Conservation (phyloP, 768 basidiomycete species). For the Naganishia randhawae region DNA sequence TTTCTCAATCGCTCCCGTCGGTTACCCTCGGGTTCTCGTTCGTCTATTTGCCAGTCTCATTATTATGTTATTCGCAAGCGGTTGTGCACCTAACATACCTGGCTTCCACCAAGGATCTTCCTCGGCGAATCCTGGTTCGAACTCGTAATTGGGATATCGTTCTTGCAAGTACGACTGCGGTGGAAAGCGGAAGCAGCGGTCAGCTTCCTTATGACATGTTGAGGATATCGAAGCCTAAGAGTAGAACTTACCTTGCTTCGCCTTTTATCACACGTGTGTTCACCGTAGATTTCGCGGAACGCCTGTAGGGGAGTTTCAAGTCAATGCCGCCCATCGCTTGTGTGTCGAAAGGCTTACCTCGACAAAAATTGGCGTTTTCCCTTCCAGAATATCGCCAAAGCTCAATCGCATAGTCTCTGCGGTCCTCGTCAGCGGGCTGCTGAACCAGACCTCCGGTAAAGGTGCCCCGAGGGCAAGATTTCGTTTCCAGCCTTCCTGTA, state of each 20-base stretch:
- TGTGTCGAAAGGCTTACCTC: slow-evolving; percentile 31
- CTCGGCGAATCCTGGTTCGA: slow-evolving; percentile 44
- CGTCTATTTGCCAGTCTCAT: slow-evolving; percentile 27
- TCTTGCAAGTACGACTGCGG: slow-evolving; percentile 37
- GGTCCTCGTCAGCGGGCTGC: slow-evolving; percentile 43
- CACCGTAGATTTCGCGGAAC: slow-evolving; percentile 47
- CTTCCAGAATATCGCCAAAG: slow-evolving; percentile 43
- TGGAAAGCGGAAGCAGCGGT: background rate
- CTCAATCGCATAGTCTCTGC: slow-evolving; percentile 45
- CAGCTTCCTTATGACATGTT: background rate
- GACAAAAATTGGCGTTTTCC: slow-evolving; percentile 39
- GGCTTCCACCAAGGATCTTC: slow-evolving; percentile 46
- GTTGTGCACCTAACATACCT: slow-evolving; percentile 9
- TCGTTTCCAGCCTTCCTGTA: slow-evolving; percentile 28
- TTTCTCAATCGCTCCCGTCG: slow-evolving; percentile 41
- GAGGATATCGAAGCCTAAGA: background rate
- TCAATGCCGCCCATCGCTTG: background rate
- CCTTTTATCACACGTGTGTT: slow-evolving; percentile 49
- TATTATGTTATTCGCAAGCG: background rate
- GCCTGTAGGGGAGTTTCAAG: slow-evolving; percentile 18
- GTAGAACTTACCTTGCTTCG: slow-evolving; percentile 37
- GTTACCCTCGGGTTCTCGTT: slow-evolving; percentile 42
- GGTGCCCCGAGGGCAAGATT: slow-evolving; percentile 28
- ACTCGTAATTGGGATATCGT: slow-evolving; percentile 42
- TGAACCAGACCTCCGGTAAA: slow-evolving; percentile 35